Evolutionary conservation across 2,329 filamentous ascomycete species (phyloP).

Genomic region (Phaeosphaeria sp.): DNA sequence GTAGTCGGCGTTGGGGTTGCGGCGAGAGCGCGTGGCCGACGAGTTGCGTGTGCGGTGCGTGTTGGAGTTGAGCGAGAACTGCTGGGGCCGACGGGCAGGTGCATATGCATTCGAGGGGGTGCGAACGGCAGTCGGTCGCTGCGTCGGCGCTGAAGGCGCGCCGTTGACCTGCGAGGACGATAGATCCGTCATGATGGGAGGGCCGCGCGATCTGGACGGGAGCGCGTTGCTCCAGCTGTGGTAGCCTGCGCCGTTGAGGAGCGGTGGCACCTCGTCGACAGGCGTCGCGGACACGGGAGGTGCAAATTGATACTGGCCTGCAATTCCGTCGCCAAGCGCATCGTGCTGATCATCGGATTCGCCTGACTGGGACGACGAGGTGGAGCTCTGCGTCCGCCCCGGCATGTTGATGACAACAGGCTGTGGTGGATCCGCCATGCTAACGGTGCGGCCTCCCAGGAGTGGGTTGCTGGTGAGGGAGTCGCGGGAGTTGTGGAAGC

Average conservation of each 20-base stretch:
- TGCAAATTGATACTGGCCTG: slow-evolving; percentile 50
- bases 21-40: slow-evolving; percentile 60
- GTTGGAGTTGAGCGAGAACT: slow-evolving; percentile 53
- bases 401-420: slow-evolving; percentile 41
- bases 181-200: slow-evolving; percentile 34
- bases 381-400: slow-evolving; percentile 44
- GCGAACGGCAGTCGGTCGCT: slow-evolving; percentile 52
- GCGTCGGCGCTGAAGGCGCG: slow-evolving; percentile 26
- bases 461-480: slow-evolving; percentile 9
- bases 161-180: slow-evolving; percentile 37
- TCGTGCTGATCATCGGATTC: slow-evolving; percentile 53
- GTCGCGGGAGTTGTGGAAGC: slow-evolving; percentile 25
- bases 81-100: slow-evolving; percentile 55
- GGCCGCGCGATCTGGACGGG: slow-evolving; percentile 30
- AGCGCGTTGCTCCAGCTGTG: slow-evolving; percentile 30
- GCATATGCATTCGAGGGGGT: slow-evolving; percentile 59
- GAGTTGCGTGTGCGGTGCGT: slow-evolving; percentile 62
- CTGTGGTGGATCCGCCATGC: slow-evolving; percentile 35
- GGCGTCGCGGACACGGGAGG: slow-evolving; percentile 42
- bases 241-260: slow-evolving; percentile 26
- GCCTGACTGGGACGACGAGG: slow-evolving; percentile 53
- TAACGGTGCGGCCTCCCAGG: slow-evolving; percentile 16
- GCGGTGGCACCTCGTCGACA: slow-evolving; percentile 43
- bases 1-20: slow-evolving; percentile 75
- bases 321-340: slow-evolving; percentile 53